Evolutionary conservation across 495 filamentous ascomycete species (phyloP), one percentile per base, ranked within the genome.

Genomic region (Penicillium manginii): DNA sequence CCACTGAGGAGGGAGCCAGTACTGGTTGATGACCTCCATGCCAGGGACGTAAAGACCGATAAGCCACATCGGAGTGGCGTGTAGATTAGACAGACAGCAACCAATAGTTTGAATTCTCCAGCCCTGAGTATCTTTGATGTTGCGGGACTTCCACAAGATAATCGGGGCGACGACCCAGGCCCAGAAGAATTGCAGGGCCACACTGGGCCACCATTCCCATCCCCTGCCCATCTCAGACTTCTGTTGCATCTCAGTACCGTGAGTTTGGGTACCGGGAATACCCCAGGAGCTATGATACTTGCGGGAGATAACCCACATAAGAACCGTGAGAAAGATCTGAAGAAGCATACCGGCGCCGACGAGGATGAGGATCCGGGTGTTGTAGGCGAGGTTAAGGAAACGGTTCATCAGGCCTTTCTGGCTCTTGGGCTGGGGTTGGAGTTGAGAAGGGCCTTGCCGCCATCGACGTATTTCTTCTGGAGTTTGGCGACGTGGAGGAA

Each of bases 201-300:
- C 79, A 4, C 84, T 82, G 8, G 86, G 84, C 74, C 83, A 76
- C 87, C 87, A 88, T 59, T 88, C 87, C 85, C 84, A 88, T 12
- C 84, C 87, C 43, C 73, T 62, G 21, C 78, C 81, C 74, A 58
- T 63, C 57, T 54, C 70, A 59, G 56, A 73, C 68, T 61, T 79
- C 66, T 61, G 61, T 21, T 69, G 76, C 69, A 66, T 82, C 58
- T 43, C 26, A 17, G 69, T 69, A 21, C 74, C 74, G 26, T 57
- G 2, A 74, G 67, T 42, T 37, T 69, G 71, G 1, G 74, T 77
- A 31, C 83, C 78, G 32, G 75, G 76, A 29, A 86, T 81, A 29
- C 80, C 74, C 23, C 82, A 88, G 55, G 78, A 76, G 69, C 73
- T 63, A 73, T 90, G 86, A 58, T 86, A 90, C 55, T 88, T 87